Conservation (phyloP, 495 filamentous ascomycete species). For the Tuber calosporum region DNA sequence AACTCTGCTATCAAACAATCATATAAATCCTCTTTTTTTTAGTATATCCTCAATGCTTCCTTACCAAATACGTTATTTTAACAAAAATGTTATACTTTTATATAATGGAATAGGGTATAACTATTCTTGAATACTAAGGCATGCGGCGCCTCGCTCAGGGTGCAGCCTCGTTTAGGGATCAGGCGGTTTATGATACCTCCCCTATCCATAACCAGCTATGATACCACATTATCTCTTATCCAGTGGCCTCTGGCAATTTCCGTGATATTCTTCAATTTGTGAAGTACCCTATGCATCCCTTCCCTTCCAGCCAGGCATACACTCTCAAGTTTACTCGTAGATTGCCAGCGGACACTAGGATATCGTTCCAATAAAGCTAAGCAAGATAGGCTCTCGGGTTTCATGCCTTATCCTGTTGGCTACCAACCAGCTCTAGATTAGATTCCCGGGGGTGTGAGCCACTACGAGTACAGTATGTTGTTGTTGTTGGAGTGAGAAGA, state of each 20-base stretch:
- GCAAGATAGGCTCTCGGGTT: not conserved
- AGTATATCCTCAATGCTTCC: no score
- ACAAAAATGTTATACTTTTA: no score
- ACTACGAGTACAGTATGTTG: not conserved
- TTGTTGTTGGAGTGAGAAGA: not conserved
- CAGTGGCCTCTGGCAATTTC: not conserved
- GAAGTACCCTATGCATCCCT: not conserved
- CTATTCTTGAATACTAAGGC: no score
- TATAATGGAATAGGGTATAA: no score
- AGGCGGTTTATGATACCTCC: not conserved
- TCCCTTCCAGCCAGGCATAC: not conserved
- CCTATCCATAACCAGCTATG: not conserved
- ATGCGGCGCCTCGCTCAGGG: no score
- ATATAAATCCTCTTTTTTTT: no score
- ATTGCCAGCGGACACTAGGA: not conserved
- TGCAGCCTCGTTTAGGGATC: no score
- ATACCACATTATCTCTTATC: not conserved
- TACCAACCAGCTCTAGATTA: constrained; percentile 30
- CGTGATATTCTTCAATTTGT: not conserved
- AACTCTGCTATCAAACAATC: no score
- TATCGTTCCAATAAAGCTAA: not conserved
- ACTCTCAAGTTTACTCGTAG: not conserved
- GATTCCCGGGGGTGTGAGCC: constrained; percentile 26
- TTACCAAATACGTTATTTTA: no score
- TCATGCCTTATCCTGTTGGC: constrained; percentile 18